These are phyloP conservation scores for Penicillium maclennaniae DNA, from an alignment of 495 filamentous ascomycete species.

Conservation along the genomic window DNA sequence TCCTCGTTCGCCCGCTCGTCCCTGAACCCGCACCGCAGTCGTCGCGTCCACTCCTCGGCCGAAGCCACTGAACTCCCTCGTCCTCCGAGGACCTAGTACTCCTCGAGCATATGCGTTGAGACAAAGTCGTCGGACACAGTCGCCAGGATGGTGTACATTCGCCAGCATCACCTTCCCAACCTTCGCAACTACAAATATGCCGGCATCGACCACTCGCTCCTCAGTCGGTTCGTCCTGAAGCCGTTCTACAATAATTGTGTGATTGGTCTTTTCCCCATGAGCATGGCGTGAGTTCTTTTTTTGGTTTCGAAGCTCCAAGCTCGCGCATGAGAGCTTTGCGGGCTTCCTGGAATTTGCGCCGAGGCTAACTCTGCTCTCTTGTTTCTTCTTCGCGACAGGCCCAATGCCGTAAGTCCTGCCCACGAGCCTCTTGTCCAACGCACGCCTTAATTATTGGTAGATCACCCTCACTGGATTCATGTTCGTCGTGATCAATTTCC, in stretches of 20 bases:
- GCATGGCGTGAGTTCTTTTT: slow-evolving; percentile 75
- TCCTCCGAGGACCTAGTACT: not conserved
- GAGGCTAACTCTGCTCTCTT: slow-evolving; percentile 20
- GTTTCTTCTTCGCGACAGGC: slow-evolving; percentile 34
- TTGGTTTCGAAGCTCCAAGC: not conserved
- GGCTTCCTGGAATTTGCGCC: slow-evolving; percentile 2
- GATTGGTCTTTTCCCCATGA: slow-evolving; percentile 90
- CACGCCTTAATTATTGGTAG: slow-evolving; percentile 22
- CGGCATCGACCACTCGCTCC: slow-evolving; percentile 79
- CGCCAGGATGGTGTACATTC: slow-evolving; percentile 75
- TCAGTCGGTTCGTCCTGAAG: slow-evolving; percentile 89
- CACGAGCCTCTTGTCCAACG: slow-evolving; percentile 10
- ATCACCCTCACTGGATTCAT: slow-evolving; percentile 90
- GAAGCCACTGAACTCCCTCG: not conserved
- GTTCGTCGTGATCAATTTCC: slow-evolving; percentile 86
- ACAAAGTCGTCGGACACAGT: not conserved
- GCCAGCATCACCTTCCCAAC: slow-evolving; percentile 82
- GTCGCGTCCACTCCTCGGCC: not conserved
- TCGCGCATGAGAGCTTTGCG: not conserved
- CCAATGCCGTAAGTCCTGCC: slow-evolving; percentile 54
- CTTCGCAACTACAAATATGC: slow-evolving; percentile 91
- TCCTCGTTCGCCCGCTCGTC: not conserved
- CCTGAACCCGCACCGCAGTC: not conserved
- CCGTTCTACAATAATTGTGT: slow-evolving; percentile 95
- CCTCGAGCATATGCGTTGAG: not conserved